Evolutionary conservation across 1,284 basidiomycete species (phyloP).

Genomic region (Ustilago cynodontis): DNA sequence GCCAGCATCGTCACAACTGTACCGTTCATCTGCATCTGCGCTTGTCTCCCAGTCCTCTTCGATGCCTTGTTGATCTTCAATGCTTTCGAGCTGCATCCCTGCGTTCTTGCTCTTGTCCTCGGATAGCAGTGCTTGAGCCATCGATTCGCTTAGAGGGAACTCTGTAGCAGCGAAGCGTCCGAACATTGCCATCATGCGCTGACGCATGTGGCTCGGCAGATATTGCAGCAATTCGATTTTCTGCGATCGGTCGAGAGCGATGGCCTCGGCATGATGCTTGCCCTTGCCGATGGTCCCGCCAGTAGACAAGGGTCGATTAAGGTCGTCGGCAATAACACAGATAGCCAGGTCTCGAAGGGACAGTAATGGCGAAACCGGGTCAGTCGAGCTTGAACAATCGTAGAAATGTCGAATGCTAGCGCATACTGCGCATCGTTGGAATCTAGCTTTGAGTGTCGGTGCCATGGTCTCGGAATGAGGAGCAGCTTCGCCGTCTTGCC

Average conservation of each 20-base stretch:
- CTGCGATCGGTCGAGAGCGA: constrained; percentile 12
- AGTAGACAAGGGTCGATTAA: constrained; percentile 13
- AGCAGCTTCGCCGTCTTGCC: not conserved
- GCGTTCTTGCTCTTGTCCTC: not conserved
- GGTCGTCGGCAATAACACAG: constrained; percentile 33
- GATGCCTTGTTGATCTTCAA: constrained; percentile 19
- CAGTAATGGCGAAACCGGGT: not conserved
- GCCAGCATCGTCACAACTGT: not conserved
- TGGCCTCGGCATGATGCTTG: not conserved
- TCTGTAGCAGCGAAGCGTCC: constrained; percentile 34
- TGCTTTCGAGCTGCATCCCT: not conserved
- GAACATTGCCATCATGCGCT: constrained; percentile 30
- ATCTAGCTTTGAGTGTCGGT: not conserved
- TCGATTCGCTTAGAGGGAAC: constrained; percentile 25
- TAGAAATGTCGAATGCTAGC: constrained; percentile 17
- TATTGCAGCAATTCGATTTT: constrained; percentile 26
- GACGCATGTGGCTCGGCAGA: constrained; percentile 29
- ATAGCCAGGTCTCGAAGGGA: constrained; percentile 38
- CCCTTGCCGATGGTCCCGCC: not conserved
- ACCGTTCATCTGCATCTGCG: too few species aligned
- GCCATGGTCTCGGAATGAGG: not conserved
- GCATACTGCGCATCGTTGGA: constrained; percentile 5
- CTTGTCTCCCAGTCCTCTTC: constrained; percentile 4
- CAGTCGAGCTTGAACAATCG: not conserved
- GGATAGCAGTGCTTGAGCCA: constrained; percentile 22